Percentiles rank a stretch among this genome's conserved stretches.
phyloP scores from a whole-genome alignment of 305 asterid species.

The Petunia hybrid region DNA sequence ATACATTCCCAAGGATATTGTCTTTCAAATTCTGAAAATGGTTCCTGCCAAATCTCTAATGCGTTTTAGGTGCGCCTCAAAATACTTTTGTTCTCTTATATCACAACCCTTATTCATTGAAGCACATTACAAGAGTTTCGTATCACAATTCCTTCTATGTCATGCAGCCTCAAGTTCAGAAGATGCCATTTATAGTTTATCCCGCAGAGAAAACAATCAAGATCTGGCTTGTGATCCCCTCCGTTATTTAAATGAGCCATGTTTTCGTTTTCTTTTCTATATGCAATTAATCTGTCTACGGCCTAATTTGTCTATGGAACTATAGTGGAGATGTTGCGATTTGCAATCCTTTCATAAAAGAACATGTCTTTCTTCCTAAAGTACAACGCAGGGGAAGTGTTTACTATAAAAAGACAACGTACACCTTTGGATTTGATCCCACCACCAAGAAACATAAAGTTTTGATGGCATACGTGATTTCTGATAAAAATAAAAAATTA shows the following conservation, averaged over 20 bases:
- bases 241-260: not conserved
- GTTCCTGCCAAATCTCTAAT: not conserved
- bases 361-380: not conserved
- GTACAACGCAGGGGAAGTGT: not conserved
- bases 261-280: not conserved
- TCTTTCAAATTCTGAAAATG: not conserved
- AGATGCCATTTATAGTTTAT: not conserved
- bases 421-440: not conserved
- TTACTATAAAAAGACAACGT: not conserved
- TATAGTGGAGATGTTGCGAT: not conserved
- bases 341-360: constrained; percentile 10
- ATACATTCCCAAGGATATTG: not conserved
- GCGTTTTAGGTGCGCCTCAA: not conserved
- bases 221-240: not conserved
- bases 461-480: not conserved
- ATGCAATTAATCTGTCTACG: not conserved
- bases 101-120: constrained; percentile 10
- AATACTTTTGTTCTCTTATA: not conserved
- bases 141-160: not conserved
- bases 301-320: constrained; percentile 13
- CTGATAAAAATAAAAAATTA: too few species aligned
- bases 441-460: not conserved
- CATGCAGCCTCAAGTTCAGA: not conserved
- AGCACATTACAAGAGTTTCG: not conserved
- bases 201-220: not conserved